A percentile compares a stretch with the other conserved stretches of the same genome.
These are phyloP conservation scores for Pilaira anomala DNA, from an alignment of 192 early-diverging fungal genomes.

Conservation along the genomic window DNA sequence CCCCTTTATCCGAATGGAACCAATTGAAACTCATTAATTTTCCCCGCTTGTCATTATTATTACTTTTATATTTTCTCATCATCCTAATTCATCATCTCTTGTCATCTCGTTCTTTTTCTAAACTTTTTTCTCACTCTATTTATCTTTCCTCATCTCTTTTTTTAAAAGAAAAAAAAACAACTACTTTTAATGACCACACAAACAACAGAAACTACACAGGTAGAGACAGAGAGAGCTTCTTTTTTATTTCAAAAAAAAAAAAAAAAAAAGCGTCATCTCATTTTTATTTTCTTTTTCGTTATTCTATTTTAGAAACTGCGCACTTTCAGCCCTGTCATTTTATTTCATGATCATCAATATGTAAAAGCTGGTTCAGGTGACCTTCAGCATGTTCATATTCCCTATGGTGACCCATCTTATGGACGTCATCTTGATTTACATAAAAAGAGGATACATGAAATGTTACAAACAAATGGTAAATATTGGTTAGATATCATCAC, in stretches of 20 bases:
- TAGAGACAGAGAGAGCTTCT: too few species aligned
- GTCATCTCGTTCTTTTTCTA: background rate
- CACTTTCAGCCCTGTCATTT: constrained; percentile 37
- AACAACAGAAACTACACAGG: too few species aligned
- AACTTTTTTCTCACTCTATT: background rate
- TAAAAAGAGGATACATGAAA: constrained; percentile 30
- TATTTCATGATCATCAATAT: constrained; percentile 38
- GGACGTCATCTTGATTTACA: constrained; percentile 26
- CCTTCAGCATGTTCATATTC: constrained; percentile 32
- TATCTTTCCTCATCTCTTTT: background rate
- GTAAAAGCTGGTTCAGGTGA: constrained; percentile 23
- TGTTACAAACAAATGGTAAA: constrained; percentile 33
- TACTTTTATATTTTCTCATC: too few species aligned
- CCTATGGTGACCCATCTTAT: constrained; percentile 28
- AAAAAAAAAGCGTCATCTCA: constrained; percentile 3
- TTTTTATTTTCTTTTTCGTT: background rate
- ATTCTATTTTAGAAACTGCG: constrained; percentile 26
- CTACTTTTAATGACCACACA: too few species aligned
- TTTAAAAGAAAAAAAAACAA: too few species aligned
- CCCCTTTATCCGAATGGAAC: too few species aligned
- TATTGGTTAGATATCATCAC: constrained; percentile 33
- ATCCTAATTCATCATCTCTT: too few species aligned
- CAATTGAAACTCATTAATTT: too few species aligned
- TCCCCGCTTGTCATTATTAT: too few species aligned
- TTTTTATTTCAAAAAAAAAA: background rate